These are phyloP conservation scores for Fusarium sp. DNA, from an alignment of 2,329 filamentous ascomycete species.

Conservation along the genomic window DNA sequence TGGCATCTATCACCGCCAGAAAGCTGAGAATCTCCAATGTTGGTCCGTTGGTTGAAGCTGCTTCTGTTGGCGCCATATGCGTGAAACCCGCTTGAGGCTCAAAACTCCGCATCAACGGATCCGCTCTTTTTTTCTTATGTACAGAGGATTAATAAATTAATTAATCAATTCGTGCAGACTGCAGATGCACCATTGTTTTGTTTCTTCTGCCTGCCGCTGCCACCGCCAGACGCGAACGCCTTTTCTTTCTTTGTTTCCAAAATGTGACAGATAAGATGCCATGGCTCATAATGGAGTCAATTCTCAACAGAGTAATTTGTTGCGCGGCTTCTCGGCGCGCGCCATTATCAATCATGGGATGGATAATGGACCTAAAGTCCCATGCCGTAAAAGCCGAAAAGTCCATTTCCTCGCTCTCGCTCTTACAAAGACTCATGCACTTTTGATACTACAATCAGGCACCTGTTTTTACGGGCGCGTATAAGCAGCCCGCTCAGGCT, in stretches of 20 bases:
- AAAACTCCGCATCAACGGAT: conserved; percentile 15
- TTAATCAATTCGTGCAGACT: neutral
- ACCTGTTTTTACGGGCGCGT: conserved; percentile 20
- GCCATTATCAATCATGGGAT: conserved; percentile 10
- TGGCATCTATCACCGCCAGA: neutral
- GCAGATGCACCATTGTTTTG: neutral
- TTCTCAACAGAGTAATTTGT: neutral
- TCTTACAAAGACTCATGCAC: conserved; percentile 2
- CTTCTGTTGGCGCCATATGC: conserved; percentile 8
- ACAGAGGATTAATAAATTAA: conserved; percentile 1
- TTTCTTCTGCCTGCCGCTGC: conserved; percentile 1
- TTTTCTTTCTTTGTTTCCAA: neutral
- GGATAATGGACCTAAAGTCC: neutral
- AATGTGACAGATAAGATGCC: conserved; percentile 9
- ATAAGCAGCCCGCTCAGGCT: conserved; percentile 5
- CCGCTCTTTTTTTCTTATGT: conserved; percentile 12
- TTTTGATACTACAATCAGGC: conserved; percentile 12
- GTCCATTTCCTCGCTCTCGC: neutral
- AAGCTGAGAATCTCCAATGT: neutral
- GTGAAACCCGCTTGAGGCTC: conserved; percentile 24
- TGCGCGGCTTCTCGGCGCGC: conserved; percentile 18
- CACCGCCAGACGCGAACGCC: conserved; percentile 26
- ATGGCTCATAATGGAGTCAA: neutral
- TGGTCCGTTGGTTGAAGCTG: neutral
- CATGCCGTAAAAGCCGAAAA: conserved; percentile 29